phyloP scores from a whole-genome alignment of 1,284 basidiomycete species.

The Ceratobasidium sp. region DNA sequence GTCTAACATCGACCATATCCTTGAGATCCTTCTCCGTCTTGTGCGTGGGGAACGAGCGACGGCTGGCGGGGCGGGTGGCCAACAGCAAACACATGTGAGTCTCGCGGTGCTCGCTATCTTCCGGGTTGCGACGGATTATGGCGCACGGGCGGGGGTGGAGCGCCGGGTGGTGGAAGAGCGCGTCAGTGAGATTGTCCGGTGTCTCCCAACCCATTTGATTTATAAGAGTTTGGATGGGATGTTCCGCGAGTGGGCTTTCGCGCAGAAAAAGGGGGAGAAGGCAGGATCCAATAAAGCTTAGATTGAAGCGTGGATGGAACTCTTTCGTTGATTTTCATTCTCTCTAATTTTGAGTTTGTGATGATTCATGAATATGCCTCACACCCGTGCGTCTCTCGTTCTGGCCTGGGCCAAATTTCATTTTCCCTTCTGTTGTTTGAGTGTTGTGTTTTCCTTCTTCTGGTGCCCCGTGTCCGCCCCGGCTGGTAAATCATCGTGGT shows the following conservation, averaged over 20 bases:
- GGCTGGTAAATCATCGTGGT: not conserved
- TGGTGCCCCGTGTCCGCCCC: not conserved
- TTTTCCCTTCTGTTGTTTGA: not conserved
- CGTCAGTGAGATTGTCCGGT: conserved; percentile 89
- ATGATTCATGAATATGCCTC: too few relatives aligned
- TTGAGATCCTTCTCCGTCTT: conserved; percentile 91
- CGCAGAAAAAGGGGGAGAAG: conserved; percentile 45
- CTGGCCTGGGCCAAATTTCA: conserved; percentile 7
- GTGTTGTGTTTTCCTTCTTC: not conserved
- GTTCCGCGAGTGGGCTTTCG: conserved; percentile 83
- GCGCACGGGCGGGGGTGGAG: conserved; percentile 75
- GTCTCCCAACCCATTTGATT: conserved; percentile 84
- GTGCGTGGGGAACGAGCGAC: conserved; percentile 89
- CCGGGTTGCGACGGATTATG: conserved; percentile 85
- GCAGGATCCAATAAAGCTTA: conserved; percentile 27
- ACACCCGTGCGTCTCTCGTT: not conserved
- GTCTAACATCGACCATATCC: conserved; percentile 84
- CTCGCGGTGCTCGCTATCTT: conserved; percentile 92
- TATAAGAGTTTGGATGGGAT: conserved; percentile 92
- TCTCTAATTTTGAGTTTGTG: not conserved
- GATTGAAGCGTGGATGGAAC: conserved; percentile 18
- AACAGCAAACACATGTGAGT: conserved; percentile 91
- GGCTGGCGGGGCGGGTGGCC: conserved; percentile 59
- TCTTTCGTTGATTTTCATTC: not conserved
- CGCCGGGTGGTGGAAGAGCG: conserved; percentile 80